Evolutionary conservation across 2,329 filamentous ascomycete genomes (phyloP), one percentile per base, ranked within the genome.

Genomic region (Emydomyces testavorans): DNA sequence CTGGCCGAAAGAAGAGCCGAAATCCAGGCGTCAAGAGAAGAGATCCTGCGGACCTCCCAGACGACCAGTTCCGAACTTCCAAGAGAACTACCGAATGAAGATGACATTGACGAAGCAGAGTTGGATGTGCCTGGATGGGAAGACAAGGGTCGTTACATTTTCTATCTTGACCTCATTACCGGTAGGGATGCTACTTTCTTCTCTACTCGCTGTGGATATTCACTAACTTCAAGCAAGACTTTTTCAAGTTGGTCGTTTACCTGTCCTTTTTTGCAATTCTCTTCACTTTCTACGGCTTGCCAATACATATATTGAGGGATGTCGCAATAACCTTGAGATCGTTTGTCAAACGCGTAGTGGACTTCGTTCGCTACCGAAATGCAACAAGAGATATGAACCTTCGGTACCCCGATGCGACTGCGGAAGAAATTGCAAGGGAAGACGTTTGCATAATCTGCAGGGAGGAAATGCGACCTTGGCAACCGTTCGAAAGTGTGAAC

Each of bases 391-490:
- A 96, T 62, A 96, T 98, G 88, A 92, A 94, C 60, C 78, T 79
- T 51, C 73, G 79, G 58, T 96, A 95, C 62, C 84, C 85, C 3
- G 92, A 98, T 62, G 92, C 92, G 1, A 94, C 85, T 1, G 75
- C 78, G 1, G 86, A 93, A 55, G 90, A 98, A 55, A 78, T 98
- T 20, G 72, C 74, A 23, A 76, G 85, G 41, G 90, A 95, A 62
- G 87, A 93, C 59, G 93, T 92, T 2, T 98, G 92, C 65, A 98
- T 98, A 57, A 94, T 98, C 48, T 98, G 92, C 65, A 80, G 92
- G 52, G 92, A 98, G 63, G 86, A 93, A 54, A 98, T 98, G 92
- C 78, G 79, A 28, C 80, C 83, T 1, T 94, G 87, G 85, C 72
- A 71, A 28, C 73, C 72, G 32, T 65, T 62, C 32, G 46, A 37